These are phyloP conservation scores for Aspergillus haitiensis DNA, from an alignment of 495 filamentous ascomycete species.

Conservation along the genomic window DNA sequence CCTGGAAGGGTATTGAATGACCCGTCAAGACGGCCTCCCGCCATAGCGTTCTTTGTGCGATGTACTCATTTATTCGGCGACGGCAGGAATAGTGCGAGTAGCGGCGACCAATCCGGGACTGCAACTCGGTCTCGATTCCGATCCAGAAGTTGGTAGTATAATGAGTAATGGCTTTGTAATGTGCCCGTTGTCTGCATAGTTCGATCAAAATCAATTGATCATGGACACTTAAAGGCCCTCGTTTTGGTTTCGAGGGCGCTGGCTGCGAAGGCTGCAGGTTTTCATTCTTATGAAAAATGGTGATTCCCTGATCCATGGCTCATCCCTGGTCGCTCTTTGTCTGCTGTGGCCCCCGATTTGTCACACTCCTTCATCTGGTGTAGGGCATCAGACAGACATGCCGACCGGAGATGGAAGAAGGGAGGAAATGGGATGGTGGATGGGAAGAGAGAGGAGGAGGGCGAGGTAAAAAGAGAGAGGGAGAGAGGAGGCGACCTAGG, in stretches of 20 bases:
- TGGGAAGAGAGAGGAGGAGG: neutral
- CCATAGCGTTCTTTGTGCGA: conserved; percentile 17
- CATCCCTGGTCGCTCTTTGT: conserved; percentile 8
- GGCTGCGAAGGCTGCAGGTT: conserved; percentile 5
- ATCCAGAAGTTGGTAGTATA: conserved; percentile 27
- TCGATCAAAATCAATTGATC: conserved; percentile 25
- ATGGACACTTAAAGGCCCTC: conserved; percentile 17
- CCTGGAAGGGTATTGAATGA: conserved; percentile 1
- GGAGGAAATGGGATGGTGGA: neutral
- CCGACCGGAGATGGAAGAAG: conserved; percentile 5
- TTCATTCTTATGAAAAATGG: conserved; percentile 19
- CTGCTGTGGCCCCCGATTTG: neutral
- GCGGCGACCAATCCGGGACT: conserved; percentile 19
- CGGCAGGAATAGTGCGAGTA: conserved; percentile 31
- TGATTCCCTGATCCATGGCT: conserved; percentile 21
- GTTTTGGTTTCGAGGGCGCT: conserved; percentile 11
- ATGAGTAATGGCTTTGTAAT: conserved; percentile 16
- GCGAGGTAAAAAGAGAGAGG: neutral
- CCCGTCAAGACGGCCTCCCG: conserved; percentile 12
- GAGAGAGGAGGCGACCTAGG: neutral
- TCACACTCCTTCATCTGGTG: conserved; percentile 5
- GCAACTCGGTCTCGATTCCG: conserved; percentile 18
- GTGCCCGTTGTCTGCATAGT: conserved; percentile 18
- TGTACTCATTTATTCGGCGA: conserved; percentile 23
- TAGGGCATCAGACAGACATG: neutral